Evolutionary conservation across 2,329 filamentous ascomycete species (phyloP), one percentile per base, ranked within the genome.

Genomic region (Aspergillus aculeatinus): DNA sequence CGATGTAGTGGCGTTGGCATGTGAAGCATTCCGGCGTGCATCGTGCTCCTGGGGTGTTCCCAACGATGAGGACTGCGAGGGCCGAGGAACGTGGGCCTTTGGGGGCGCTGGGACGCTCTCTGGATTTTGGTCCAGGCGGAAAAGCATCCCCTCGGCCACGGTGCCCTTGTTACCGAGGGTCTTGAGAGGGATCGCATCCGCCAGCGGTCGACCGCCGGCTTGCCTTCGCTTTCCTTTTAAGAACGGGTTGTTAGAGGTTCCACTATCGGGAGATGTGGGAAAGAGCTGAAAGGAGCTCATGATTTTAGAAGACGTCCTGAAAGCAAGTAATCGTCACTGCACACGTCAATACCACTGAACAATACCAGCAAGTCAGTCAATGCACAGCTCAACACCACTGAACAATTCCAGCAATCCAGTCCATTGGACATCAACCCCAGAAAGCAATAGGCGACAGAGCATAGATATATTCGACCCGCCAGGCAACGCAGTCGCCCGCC

Each of bases 241-340:
- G 60, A 76, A 76, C 1, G 74, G 72, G 53, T 77, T 75, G 57
- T 71, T 75, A 23, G 65, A 63, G 23, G 53, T 57, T 65, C 58
- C 70, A 68, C 50, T 62, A 60, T 62, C 66, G 11, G 74, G 69
- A 53, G 72, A 69, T n/a, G 73, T 65, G 19, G 76, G 77, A 48
- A 78, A 78, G 51, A 79, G 68, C 57, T 77, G 76, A 52, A 79
- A 79, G 58, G 77, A 74, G 57, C 65, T 73, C 68, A 74, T 76
- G 11, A 35, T 16, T 3, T 12, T 3, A 12, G 33, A 35, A 35
- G 33, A 35, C 33, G 33, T 29, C 27, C 27, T 29, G 27, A 1
- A 27, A 27, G 7, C 7, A 9, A 29, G 7, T 9, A 9, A 29
- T 29, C 27, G 27, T 29, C 27, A 29, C 7, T 29, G 27, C 6